phyloP scores from a whole-genome alignment of 1,284 basidiomycete species.

The Sutorius eximius region DNA sequence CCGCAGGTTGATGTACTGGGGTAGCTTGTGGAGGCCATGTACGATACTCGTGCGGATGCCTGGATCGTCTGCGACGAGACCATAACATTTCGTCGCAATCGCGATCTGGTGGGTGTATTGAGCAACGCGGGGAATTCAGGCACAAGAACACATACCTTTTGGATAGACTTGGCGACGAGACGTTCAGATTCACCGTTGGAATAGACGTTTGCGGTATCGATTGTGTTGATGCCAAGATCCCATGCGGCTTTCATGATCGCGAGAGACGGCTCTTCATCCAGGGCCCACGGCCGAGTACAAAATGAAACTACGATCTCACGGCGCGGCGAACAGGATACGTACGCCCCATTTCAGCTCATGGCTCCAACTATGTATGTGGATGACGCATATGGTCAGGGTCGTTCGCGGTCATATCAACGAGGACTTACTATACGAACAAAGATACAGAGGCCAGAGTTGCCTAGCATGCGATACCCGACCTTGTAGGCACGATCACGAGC shows the following conservation, averaged over 20 bases:
- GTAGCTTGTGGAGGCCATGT: slow-evolving; percentile 20
- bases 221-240: slow-evolving; percentile 45
- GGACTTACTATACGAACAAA: slow-evolving; percentile 45
- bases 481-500: slow-evolving; percentile 5
- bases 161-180: slow-evolving; percentile 53
- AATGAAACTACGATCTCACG: background rate
- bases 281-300: slow-evolving; percentile 37
- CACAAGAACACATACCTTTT: slow-evolving; percentile 36
- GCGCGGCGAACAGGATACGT: background rate
- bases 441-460: slow-evolving; percentile 49
- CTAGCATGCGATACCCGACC: slow-evolving; percentile 47
- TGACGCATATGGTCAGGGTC: background rate
- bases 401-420: background rate
- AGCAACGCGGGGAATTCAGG: background rate
- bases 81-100: slow-evolving; percentile 44
- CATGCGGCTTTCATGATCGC: slow-evolving; percentile 47
- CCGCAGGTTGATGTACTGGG: slow-evolving; percentile 44
- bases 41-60: background rate
- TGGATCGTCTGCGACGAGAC: slow-evolving; percentile 21
- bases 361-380: slow-evolving; percentile 38
- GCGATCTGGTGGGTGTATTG: slow-evolving; percentile 41
- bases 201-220: slow-evolving; percentile 60
- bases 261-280: slow-evolving; percentile 46
- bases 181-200: slow-evolving; percentile 50
- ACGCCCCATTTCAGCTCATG: slow-evolving; percentile 46